Percentiles rank a stretch among this genome's conserved stretches.
Conservation (phyloP, 2,329 filamentous ascomycete species). For the Dactylellina haptotyla region DNA sequence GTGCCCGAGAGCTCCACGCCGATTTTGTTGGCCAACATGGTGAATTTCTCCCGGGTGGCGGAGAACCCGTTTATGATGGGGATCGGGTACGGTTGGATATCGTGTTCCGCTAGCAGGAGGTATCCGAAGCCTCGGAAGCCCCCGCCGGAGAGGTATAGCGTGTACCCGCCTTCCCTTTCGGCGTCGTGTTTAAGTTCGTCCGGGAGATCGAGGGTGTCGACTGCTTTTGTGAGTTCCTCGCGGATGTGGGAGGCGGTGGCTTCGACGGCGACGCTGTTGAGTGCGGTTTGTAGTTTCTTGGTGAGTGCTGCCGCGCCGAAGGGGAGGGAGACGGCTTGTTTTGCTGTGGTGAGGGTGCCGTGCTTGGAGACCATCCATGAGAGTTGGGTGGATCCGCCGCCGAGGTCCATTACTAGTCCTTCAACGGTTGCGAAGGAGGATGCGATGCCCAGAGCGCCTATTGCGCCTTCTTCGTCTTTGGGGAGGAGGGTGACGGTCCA, state of each 20-base stretch:
- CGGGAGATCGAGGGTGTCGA: constrained; percentile 69
- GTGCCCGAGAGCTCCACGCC: constrained; percentile 54
- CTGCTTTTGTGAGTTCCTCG: constrained; percentile 70
- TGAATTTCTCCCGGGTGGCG: constrained; percentile 71
- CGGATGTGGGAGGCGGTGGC: constrained; percentile 68
- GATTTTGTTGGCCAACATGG: constrained; percentile 57
- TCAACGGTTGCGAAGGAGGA: constrained; percentile 76
- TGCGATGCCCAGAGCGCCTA: constrained; percentile 84
- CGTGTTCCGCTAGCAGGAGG: constrained; percentile 81
- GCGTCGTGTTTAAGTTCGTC: constrained; percentile 64
- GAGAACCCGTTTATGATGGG: constrained; percentile 82
- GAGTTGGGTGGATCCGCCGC: constrained; percentile 77
- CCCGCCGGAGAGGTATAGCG: constrained; percentile 86
- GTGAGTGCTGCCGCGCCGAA: constrained; percentile 76
- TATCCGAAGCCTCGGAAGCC: constrained; percentile 92
- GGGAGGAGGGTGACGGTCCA: constrained; percentile 77
- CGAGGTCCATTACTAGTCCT: constrained; percentile 86
- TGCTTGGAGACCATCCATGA: constrained; percentile 71
- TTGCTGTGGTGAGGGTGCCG: constrained; percentile 66
- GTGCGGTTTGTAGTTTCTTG: constrained; percentile 64
- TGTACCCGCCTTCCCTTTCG: constrained; percentile 66
- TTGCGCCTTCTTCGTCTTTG: constrained; percentile 81
- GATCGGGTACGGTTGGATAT: constrained; percentile 81
- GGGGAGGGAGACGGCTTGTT: constrained; percentile 71
- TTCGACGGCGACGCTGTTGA: constrained; percentile 64